Evolutionary conservation across 768 basidiomycete species (phyloP), one percentile per base, ranked within the genome.

Genomic region (Tricholoma sp.): DNA sequence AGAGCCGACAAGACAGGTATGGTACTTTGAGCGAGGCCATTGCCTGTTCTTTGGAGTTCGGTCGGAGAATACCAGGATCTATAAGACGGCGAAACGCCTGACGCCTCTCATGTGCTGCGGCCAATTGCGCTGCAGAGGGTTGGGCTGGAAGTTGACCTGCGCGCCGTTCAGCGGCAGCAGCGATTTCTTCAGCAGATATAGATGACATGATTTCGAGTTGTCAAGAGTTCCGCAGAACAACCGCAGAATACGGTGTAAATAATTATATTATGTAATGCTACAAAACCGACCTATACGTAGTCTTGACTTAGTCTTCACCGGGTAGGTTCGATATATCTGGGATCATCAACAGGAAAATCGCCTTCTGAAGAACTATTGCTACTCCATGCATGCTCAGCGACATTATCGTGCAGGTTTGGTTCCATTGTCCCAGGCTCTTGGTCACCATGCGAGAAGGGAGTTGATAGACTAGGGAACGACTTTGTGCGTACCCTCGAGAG

Each of bases 51-150:
- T 79, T 80, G 11, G 85, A 68, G 66, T 91, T 91, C 5, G 82
- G 86, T 2, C 91, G 80, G 51, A 80, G 63, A 62, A 93, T 91
- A 12, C 88, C 89, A 45, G 89, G 89, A 62, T 92, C 88, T 57
- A 92, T 79, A 57, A 92, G 74, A 37, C 91, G 77, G 44, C 91
- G 80, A 68, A 92, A 91, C 55, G 75, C 74, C 65, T 86, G 88
- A 41, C 86, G 82, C 53, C 78, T 80, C 53, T 87, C 87, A 61
- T 86, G 82, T 58, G 90, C 81, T 58, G 76, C 74, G 32, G 70
- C 68, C 54, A 70, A 51, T 59, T 78, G 74, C 1, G 75, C 70
- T 11, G 74, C 69, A 37, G 77, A 68, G 34, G 68, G 65, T 56
- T 73, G 70, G 6, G 65, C 55, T 13, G 72, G 64, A 17, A 68